Conservation (phyloP, 257 asterid genomes). For the Solanum paucissectum region DNA sequence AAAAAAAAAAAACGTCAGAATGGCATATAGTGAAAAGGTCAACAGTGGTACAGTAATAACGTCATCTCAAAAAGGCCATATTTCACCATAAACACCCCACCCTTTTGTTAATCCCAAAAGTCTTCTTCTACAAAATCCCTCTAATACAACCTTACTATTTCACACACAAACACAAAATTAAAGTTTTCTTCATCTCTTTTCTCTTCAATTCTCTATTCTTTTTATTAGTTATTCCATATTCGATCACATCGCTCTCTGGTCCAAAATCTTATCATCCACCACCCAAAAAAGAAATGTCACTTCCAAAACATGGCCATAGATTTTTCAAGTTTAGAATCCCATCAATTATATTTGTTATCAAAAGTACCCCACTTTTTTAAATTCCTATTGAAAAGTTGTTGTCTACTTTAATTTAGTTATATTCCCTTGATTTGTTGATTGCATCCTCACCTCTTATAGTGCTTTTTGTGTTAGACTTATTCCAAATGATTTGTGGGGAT, state of each 20-base stretch:
- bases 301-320: constrained; percentile 45
- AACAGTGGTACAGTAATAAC: neutral
- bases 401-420: neutral
- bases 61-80: neutral
- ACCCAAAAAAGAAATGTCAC: constrained; percentile 24
- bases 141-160: neutral
- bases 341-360: constrained; percentile 4
- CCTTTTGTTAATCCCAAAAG: constrained; percentile 8
- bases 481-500: constrained; percentile 29
- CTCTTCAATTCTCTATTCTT: neutral
- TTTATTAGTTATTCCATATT: neutral
- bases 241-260: neutral
- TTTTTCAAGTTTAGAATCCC: constrained; percentile 55
- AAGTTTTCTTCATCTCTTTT: neutral
- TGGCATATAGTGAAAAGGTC: neutral
- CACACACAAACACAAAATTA: neutral
- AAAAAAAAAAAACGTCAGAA: neutral
- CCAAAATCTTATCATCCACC: neutral
- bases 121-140: neutral
- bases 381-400: neutral
- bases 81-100: neutral
- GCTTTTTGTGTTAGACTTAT: neutral
- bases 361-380: constrained; percentile 15
- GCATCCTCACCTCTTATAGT: neutral
- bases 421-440: neutral